Percentiles rank a stretch among this genome's conserved stretches.
phyloP scores from a whole-genome alignment of 345 rosid genomes.

The Psidium guajava region DNA sequence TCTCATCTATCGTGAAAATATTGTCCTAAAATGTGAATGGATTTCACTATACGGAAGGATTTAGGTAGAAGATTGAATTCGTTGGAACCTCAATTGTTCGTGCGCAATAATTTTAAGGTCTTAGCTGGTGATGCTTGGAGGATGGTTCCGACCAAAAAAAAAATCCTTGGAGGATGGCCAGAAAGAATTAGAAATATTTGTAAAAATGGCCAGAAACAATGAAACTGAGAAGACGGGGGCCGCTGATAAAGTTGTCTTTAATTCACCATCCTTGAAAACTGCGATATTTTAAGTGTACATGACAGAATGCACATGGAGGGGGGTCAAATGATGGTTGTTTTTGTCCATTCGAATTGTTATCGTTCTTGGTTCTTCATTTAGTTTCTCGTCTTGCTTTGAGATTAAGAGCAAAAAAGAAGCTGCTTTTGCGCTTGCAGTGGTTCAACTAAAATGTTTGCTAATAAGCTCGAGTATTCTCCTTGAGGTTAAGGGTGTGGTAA shows the following conservation, averaged over 20 bases:
- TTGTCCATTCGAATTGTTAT: not conserved
- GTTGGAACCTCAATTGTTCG: no score
- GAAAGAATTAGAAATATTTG: no score
- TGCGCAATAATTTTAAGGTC: no score
- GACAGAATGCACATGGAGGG: not conserved
- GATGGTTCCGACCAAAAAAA: no score
- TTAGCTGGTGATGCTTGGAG: no score
- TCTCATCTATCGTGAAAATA: not conserved
- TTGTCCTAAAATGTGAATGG: not conserved
- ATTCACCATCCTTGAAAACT: not conserved
- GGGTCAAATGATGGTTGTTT: not conserved
- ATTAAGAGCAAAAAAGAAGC: not conserved
- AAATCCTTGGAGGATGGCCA: no score
- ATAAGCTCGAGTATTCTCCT: not conserved
- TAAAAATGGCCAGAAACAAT: no score
- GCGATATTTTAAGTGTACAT: not conserved
- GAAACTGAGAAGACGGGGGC: not conserved
- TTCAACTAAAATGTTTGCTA: not conserved
- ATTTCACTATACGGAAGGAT: not conserved
- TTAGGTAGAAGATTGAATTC: not conserved
- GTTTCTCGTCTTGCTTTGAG: not conserved
- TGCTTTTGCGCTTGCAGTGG: not conserved
- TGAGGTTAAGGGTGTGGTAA: not conserved
- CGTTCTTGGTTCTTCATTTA: not conserved
- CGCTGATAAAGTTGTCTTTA: not conserved